Evolutionary conservation across 371 early-diverging fungal species (phyloP).

Genomic region (Mucor mucedo): DNA sequence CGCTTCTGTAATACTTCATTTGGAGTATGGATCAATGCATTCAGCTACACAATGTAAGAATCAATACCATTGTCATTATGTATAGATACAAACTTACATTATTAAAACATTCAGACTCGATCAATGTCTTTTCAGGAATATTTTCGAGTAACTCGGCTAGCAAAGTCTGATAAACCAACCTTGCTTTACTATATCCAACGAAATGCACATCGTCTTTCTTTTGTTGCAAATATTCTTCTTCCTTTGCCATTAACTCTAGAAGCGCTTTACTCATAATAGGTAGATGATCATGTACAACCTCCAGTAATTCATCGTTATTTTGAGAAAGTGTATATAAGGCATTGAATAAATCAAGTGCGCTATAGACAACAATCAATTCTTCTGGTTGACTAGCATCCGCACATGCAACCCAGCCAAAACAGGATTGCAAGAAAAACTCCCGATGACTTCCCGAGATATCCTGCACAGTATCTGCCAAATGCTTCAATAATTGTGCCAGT

Average conservation of each 20-base stretch:
- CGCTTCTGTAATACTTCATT: constrained; percentile 52
- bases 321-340: constrained; percentile 7
- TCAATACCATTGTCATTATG: not conserved
- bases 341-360: constrained; percentile 24
- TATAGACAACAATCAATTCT: constrained; percentile 23
- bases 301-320: constrained; percentile 21
- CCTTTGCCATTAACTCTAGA: constrained; percentile 29
- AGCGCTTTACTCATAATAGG: constrained; percentile 17
- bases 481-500: constrained; percentile 43
- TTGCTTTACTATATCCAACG: constrained; percentile 12
- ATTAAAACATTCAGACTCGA: constrained; percentile 25
- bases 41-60: constrained; percentile 18
- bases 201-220: constrained; percentile 3
- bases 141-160: constrained; percentile 36
- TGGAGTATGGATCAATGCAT: constrained; percentile 23
- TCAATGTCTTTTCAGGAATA: constrained; percentile 38
- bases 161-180: constrained; percentile 37
- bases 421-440: constrained; percentile 56
- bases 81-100: constrained; percentile 24
- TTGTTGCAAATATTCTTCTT: constrained; percentile 20
- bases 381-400: constrained; percentile 32
- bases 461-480: constrained; percentile 52
- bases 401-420: constrained; percentile 46
- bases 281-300: constrained; percentile 12
- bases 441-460: constrained; percentile 63